These are phyloP conservation scores for Hepatocystis sp. DNA, from an alignment of 169 alveolate species.

Conservation along the genomic window DNA sequence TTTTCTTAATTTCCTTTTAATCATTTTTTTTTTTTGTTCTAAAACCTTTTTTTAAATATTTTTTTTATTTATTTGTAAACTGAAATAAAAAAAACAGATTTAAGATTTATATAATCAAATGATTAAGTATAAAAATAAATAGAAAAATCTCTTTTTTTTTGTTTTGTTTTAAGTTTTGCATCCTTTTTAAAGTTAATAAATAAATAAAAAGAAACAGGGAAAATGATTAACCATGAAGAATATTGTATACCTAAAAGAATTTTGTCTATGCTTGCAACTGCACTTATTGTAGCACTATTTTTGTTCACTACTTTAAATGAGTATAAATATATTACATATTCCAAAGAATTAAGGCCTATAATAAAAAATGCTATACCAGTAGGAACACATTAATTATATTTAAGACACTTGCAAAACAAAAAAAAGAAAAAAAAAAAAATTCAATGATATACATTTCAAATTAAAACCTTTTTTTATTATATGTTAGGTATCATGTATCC, in stretches of 20 bases:
- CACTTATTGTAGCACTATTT: conserved; percentile 39
- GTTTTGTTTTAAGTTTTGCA: too few relatives aligned
- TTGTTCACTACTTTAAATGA: conserved; percentile 47
- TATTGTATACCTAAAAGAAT: conserved; percentile 46
- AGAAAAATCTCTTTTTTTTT: conserved; percentile 1
- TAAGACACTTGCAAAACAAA: neutral
- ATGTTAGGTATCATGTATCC: conserved; percentile 68
- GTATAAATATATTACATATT: conserved; percentile 59
- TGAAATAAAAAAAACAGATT: neutral
- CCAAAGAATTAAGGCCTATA: conserved; percentile 73
- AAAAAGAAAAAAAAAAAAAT: neutral
- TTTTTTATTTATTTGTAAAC: neutral
- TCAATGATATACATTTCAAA: conserved; percentile 2
- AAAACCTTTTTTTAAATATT: conserved; percentile 8
- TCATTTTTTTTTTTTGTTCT: neutral
- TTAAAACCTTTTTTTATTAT: conserved; percentile 9
- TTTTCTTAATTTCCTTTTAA: too few relatives aligned
- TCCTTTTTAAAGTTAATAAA: neutral
- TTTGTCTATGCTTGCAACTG: conserved; percentile 66
- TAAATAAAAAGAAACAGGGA: conserved; percentile 9
- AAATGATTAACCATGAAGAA: conserved; percentile 70
- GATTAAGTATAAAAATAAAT: conserved; percentile 31
- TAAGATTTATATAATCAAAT: conserved; percentile 29
- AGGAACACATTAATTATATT: conserved; percentile 6
- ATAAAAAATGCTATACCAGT: conserved; percentile 72